Evolutionary conservation across 2,329 filamentous ascomycete species (phyloP), one percentile per base, ranked within the genome.

Genomic region (Neoscytalidium dimidiatum): DNA sequence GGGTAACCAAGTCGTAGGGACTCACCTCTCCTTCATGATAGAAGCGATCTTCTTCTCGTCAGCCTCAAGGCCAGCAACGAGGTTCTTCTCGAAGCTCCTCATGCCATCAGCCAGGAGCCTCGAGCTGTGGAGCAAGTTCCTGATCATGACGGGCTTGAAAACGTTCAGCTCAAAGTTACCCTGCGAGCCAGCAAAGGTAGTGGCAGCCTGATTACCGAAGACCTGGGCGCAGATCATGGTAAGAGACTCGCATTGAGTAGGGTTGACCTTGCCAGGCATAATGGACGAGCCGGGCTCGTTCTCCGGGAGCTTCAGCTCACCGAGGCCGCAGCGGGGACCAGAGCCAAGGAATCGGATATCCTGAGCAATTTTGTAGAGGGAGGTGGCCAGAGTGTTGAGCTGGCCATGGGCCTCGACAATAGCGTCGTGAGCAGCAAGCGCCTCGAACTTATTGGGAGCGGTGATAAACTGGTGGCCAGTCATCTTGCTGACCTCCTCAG

Each of bases 221-320:
- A 99, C 94, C 81, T 99, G 95, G 21, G 92, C 88, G 83, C 94
- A 97, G 67, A 98, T 85, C 95, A 99, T 99, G 72, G 95, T 98
- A 79, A 99, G 83, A 67, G 93, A 92, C 85, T 99, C 95, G 82
- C 93, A 97, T 83, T 99, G 95, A 33, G 95, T 99, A 33, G 95
- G 95, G 85, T 99, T 99, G 78, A 99, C 95, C 85, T 99, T 99
- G 75, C 95, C 95, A 49, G 95, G 95, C 95, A 99, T 99, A 84
- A 99, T 98, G 72, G 92, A 96, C 75, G 91, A 95, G 69, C 94
- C 94, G 35, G 95, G 95, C 84, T 99, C 95, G 83, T 99, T 99
- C 84, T 99, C 95, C 28, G 95, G 95, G 60, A 99, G 88, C 75
- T 87, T 87, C 68, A 99, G 87, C 84, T 99, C 95, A 70, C 94